A percentile compares a stretch with the other conserved stretches of the same genome.
phyloP scores from a whole-genome alignment of 2,329 filamentous ascomycete genomes.

The Ophiostoma sp. region DNA sequence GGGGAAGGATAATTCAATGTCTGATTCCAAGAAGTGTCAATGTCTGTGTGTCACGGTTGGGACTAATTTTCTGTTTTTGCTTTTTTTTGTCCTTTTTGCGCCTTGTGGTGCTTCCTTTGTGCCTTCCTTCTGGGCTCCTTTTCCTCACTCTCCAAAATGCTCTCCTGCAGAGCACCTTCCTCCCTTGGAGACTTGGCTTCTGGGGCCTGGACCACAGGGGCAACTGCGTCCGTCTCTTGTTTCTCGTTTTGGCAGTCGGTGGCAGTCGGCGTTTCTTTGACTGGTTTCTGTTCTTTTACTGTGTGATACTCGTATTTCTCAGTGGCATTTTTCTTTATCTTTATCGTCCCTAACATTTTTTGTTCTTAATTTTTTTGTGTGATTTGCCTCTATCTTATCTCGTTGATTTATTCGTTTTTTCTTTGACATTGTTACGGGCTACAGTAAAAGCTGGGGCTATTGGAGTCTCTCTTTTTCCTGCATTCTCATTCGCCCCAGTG shows the following conservation, averaged over 20 bases:
- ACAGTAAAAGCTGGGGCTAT: no score
- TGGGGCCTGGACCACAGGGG: neutral
- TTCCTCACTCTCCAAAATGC: neutral
- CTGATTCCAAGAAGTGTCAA: neutral
- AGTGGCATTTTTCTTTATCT: neutral
- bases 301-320: neutral
- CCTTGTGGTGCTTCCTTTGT: neutral
- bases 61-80: conserved; percentile 15
- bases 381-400: conserved; percentile 18
- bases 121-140: neutral
- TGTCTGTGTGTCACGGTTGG: conserved; percentile 20
- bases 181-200: conserved; percentile 1
- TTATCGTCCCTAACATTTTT: neutral
- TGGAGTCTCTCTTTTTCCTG: neutral
- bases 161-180: conserved; percentile 1
- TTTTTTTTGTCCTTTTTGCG: neutral
- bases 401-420: neutral
- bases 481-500: neutral
- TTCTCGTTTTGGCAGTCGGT: neutral
- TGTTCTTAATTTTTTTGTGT: neutral
- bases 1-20: neutral
- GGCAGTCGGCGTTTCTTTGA: neutral
- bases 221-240: neutral
- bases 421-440: no score
- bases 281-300: neutral